Base-by-base conservation (phyloP, 352 stramenopile genomes). In the Globisporangium nunn region DNA sequence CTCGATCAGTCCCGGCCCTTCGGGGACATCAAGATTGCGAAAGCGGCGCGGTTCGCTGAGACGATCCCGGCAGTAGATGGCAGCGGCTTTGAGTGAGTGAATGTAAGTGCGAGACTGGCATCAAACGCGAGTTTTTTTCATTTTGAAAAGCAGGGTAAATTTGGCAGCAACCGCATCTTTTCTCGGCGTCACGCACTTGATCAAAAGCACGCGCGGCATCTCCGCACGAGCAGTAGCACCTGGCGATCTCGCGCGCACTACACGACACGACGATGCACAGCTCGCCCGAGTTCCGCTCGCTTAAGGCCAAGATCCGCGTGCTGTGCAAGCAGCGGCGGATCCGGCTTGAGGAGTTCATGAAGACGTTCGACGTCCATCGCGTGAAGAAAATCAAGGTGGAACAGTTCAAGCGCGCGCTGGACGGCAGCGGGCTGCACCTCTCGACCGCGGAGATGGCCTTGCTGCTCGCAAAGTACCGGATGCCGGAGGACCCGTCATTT, bases 11-110 rank as follows among this genome's bases (percentile, higher is more conserved):
- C 88, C 18, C 74, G 87, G 44, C 71, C 88, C 49, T 99, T 98
- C 71, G 93, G 91, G 23, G 95, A 98, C 61, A 99, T 99, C 60
- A 82, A 81, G 59, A 88, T 97, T 52, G 71, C 72, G 12, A 91
- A 88, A 63, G 77, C 81, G 15, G 62, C 62, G 39, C 73, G 78
- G 1, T 95, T 95, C 55, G 66, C 69, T 2, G 82, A 92, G 51
- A 59, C 81, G 35, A 93, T 95, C 52, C 79, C 85, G n/a, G 78
- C 79, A 15, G 79, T 94, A 30, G 82, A 91, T 66, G 75, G 71
- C 41, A 66, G 68, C 35, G 7, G 18, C 55, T 67, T 52, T 64
- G 70, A 54, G 55, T 31, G 53, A 41, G 40, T 23, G 23, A 23
- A 23, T 31, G 40, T 40, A 50, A 6, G 43, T 4, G 40, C 17